A percentile compares a stretch with the other conserved stretches of the same genome.
These are phyloP conservation scores for Tylopilus plumbeoviolaceoides DNA, from an alignment of 768 basidiomycete genomes.

Conservation along the genomic window DNA sequence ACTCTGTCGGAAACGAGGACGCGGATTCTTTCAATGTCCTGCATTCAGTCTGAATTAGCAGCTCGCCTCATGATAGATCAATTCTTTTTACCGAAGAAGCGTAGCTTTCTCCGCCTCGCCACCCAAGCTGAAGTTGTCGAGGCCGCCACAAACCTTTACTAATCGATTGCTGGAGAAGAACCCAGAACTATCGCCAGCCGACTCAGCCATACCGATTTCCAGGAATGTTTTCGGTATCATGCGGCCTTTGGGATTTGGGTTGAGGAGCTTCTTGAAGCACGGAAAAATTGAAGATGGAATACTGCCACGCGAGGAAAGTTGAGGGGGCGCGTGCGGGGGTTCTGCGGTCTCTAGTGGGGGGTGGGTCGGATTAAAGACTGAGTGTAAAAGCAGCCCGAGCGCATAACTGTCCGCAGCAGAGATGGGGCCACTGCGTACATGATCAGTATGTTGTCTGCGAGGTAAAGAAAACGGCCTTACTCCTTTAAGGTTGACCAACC, in stretches of 20 bases:
- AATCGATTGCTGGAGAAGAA: conserved; percentile 84
- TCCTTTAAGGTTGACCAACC: conserved; percentile 85
- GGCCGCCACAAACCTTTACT: conserved; percentile 76
- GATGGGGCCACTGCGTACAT: conserved; percentile 39
- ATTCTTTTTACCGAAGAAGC: conserved; percentile 55
- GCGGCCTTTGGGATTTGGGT: conserved; percentile 81
- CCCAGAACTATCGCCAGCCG: conserved; percentile 51
- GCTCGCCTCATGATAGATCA: neutral
- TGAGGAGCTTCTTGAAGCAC: conserved; percentile 81
- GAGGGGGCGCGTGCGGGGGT: conserved; percentile 74
- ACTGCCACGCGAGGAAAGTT: conserved; percentile 68
- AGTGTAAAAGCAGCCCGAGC: conserved; percentile 80
- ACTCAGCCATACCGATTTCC: conserved; percentile 72
- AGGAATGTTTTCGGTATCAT: conserved; percentile 75
- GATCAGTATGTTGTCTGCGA: neutral
- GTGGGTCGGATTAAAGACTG: conserved; percentile 83
- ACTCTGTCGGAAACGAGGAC: conserved; percentile 80
- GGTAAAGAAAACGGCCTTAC: conserved; percentile 38
- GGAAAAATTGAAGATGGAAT: conserved; percentile 77
- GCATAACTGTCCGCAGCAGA: conserved; percentile 82
- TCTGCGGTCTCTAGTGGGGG: conserved; percentile 63
- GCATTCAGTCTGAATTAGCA: neutral
- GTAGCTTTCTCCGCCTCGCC: conserved; percentile 75
- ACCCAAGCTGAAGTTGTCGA: conserved; percentile 81
- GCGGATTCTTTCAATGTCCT: conserved; percentile 79